Evolutionary conservation across 345 rosid species (phyloP), one percentile per base, ranked within the genome.

Genomic region (Combretum micranthum): DNA sequence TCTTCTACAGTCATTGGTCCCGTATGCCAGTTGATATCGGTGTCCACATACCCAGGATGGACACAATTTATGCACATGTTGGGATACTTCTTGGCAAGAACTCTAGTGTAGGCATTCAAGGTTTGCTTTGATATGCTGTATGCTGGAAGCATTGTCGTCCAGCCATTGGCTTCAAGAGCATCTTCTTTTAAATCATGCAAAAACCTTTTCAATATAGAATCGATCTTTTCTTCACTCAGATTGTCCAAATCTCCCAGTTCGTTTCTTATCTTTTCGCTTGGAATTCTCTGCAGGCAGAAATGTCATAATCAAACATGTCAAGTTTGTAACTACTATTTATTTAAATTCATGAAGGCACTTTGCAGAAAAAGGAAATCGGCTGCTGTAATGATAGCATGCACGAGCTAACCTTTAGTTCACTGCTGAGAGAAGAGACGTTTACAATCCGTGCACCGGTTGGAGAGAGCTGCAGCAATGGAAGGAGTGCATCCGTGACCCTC

Each of bases 101-200:
- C 54, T 67, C 84, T 75, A 1, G 88, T 75, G 63, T 77, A 79
- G 12, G 88, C 81, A 67, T 83, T 75, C 49, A 83, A 69, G 32
- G 57, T 65, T 18, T 65, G 77, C 77, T 75, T 79, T 5, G 88
- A 75, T 52, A 77, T 58, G 78, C 79, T 75, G 59, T 79, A 75
- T 46, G 83, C 67, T 0, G 87, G 87, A 32, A 82, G 64, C 79
- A 77, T 72, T 15, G 59, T n/a, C 3, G 83, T 55, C 83, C 85
- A 79, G n/a, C 88, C 84, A 1, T 75, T 77, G 26, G 71, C 77
- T 64, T 77, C 74, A 8, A 75, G 64, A n/a, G 45, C 26, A 47
- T 79, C 51, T 17, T 75, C 75, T 50, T 69, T 58, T 44, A 70
- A 61, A 56, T 72, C 82, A 2, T 26, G 57, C 61, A 79, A 39